These are phyloP conservation scores for Alternaria atra DNA, from an alignment of 2,329 filamentous ascomycete species.

Conservation along the genomic window DNA sequence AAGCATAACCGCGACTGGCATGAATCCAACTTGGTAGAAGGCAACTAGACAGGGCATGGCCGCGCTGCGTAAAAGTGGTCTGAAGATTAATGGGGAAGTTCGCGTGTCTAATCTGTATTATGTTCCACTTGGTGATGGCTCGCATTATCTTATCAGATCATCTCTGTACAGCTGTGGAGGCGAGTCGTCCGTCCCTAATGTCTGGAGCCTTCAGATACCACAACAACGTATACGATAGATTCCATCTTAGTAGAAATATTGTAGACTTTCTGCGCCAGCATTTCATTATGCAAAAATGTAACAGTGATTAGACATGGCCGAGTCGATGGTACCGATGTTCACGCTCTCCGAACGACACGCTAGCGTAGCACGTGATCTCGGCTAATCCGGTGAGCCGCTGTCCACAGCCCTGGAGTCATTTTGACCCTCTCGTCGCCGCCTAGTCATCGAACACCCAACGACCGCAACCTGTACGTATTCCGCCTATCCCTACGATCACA, in stretches of 20 bases:
- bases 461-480: constrained; percentile 49
- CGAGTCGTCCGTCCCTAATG: neutral
- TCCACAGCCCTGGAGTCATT: constrained; percentile 18
- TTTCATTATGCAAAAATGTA: neutral
- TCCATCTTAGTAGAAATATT: neutral
- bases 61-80: neutral
- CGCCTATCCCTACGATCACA: constrained; percentile 11
- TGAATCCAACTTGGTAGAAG: neutral
- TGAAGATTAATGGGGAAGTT: neutral
- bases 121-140: constrained; percentile 6
- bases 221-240: neutral
- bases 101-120: neutral
- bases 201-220: neutral
- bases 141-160: constrained; percentile 19
- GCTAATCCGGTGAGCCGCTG: constrained; percentile 25
- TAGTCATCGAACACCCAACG: constrained; percentile 46
- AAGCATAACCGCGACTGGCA: neutral
- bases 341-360: neutral
- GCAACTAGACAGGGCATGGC: neutral
- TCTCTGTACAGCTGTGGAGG: neutral
- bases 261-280: neutral
- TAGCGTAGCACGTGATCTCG: constrained; percentile 34
- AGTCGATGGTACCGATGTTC: neutral
- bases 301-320: neutral
- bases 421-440: constrained; percentile 33